Evolutionary conservation across 139 green algal species (phyloP), one percentile per base, ranked within the genome.

Genomic region (Coelastrella sp.): DNA sequence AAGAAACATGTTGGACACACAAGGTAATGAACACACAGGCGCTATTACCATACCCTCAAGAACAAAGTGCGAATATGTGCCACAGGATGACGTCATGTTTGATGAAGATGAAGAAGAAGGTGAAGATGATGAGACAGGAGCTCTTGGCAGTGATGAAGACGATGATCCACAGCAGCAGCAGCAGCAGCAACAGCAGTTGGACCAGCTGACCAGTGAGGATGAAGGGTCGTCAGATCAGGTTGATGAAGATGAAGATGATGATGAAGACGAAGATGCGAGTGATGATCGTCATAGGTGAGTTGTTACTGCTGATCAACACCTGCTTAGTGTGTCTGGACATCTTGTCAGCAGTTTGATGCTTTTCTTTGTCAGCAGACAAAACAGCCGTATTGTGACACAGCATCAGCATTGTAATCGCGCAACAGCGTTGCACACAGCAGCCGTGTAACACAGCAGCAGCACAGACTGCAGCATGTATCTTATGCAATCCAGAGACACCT

Each of bases 251-350:
- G 80, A 77, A 32, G 88, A 89, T 11, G 83, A 86, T 7, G 84
- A 92, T 1, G 82, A 90, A 50, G 85, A 84, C 5, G 88, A 89
- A 7, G 88, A 62, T 3, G 25, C 81, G 4, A 77, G 87, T 60
- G 87, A 88, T 11, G 87, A 88, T 3, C 35, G 60, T 0, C 63
- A 88, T 48, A 78, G 73, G 87, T 90, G 63, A n/a, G 83, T n/a
- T 40, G 27, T 6, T n/a, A n/a, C n/a, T n/a, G n/a, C n/a, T n/a
- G n/a, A n/a, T n/a, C n/a, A n/a, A n/a, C n/a, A n/a, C n/a, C n/a
- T n/a, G n/a, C n/a, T n/a, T n/a, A n/a, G n/a, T n/a, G n/a, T n/a
- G n/a, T n/a, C n/a, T n/a, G n/a, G n/a, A n/a, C n/a, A n/a, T n/a
- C n/a, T n/a, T n/a, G n/a, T n/a, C n/a, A n/a, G n/a, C n/a, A n/a